Evolutionary conservation across 305 asterid species (phyloP), one percentile per base, ranked within the genome.

Genomic region (Striga hermonthica): DNA sequence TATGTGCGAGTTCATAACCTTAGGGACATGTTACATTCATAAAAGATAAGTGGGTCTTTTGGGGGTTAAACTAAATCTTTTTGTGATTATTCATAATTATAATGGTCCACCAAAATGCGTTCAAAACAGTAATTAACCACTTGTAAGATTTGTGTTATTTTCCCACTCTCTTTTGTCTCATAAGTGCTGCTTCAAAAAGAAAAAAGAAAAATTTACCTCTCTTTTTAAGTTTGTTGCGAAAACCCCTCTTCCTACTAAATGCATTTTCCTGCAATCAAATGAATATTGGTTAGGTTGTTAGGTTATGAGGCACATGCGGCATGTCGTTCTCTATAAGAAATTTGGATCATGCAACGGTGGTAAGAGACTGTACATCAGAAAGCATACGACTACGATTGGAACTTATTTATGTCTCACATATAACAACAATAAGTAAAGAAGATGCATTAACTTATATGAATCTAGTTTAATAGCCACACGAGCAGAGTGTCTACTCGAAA

Each of bases 241-340:
- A 87, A 64, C 95, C 63, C 73, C 92, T 85, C 79, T 84, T 87
- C 63, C 92, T 73, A 74, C 95, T 87, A 67, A 87, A 87, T 43
- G 90, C 95, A 60, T 77, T 80, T 65, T 87, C 92, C 95, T 84
- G 84, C 66, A 78, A 58, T 36, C 66, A 77, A 10, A 59, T n/a
- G 15, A 64, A 60, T 16, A 31, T 44, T 45, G 53, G 62, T 9
- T 49, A 22, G 31, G n/a, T n/a, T n/a, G n/a, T n/a, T n/a, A n/a
- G n/a, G n/a, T n/a, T n/a, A n/a, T n/a, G n/a, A 66, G 36, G 7
- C 37, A 1, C 68, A 40, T 36, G 48, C 38, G 50, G 22, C 13
- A 12, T 56, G 65, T 6, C 49, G 47, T 16, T 53, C 53, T 4
- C 31, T 5, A 15, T 49, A 13, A 13, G 3, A 13, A 48, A 0